A percentile compares a stretch with the other conserved stretches of the same genome.
These are phyloP conservation scores for Rhodamnia argentea DNA, from an alignment of 345 rosid genomes.

Conservation along the genomic window DNA sequence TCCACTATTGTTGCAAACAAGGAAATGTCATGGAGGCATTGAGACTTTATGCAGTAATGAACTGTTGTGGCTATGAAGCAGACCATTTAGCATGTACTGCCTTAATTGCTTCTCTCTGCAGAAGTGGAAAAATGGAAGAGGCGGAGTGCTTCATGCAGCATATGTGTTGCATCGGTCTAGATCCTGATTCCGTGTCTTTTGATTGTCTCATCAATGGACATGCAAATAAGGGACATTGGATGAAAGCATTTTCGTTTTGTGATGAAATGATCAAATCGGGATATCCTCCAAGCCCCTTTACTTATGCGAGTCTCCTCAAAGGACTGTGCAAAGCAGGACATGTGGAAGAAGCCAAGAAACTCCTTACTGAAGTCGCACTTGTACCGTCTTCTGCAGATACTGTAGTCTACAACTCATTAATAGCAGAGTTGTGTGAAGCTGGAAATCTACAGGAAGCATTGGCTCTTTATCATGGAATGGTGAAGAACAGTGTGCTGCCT, in stretches of 20 bases:
- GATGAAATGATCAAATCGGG: conserved; percentile 74
- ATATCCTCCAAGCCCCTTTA: conserved; percentile 53
- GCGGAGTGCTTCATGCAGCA: conserved; percentile 59
- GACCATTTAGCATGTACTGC: conserved; percentile 45
- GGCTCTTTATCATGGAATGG: conserved; percentile 61
- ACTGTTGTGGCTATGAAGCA: conserved; percentile 25
- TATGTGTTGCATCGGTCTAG: conserved; percentile 33
- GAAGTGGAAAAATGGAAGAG: conserved; percentile 45
- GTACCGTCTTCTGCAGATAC: conserved; percentile 58
- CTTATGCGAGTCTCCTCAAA: conserved; percentile 74
- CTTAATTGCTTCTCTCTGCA: conserved; percentile 55
- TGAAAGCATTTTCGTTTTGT: conserved; percentile 49
- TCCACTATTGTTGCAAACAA: conserved; percentile 45
- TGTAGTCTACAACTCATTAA: conserved; percentile 53
- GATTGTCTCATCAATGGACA: conserved; percentile 60
- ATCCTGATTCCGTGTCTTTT: conserved; percentile 46
- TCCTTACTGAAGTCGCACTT: conserved; percentile 37
- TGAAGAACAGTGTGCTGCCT: conserved; percentile 39
- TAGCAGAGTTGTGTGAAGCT: conserved; percentile 44
- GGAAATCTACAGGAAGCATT: conserved; percentile 58
- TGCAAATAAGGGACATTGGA: conserved; percentile 44
- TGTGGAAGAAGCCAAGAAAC: conserved; percentile 44
- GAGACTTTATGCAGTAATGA: conserved; percentile 50
- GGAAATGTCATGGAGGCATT: conserved; percentile 50
- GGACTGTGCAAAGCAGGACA: conserved; percentile 76